Conservation (phyloP, 1,284 basidiomycete species). For the Austroboletus novae-zelandiae region DNA sequence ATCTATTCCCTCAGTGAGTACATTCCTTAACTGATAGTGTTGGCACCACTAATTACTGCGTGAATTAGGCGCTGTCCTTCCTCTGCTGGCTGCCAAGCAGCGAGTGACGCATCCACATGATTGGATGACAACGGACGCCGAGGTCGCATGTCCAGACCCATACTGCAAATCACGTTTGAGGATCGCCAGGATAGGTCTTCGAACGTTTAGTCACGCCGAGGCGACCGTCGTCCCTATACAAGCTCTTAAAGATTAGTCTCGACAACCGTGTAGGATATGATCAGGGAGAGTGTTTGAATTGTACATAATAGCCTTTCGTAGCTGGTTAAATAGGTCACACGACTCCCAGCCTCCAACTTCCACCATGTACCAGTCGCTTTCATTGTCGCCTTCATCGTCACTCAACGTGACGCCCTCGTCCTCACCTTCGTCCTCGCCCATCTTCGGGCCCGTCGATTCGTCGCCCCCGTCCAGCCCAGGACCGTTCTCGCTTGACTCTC, state of each 20-base stretch:
- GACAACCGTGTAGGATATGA: too few species aligned
- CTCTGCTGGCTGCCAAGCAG: slow-evolving; percentile 63
- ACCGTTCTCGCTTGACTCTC: slow-evolving; percentile 19
- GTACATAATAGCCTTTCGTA: too few species aligned
- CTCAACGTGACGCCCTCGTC: slow-evolving; percentile 1
- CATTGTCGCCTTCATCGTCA: slow-evolving; percentile 14
- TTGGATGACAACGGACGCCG: slow-evolving; percentile 66
- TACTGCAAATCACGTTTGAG: slow-evolving; percentile 55
- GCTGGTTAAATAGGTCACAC: slow-evolving; percentile 2
- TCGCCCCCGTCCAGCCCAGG: slow-evolving; percentile 28
- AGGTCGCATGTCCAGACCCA: slow-evolving; percentile 64
- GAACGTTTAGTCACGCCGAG: slow-evolving; percentile 53
- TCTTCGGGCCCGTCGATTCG: slow-evolving; percentile 29
- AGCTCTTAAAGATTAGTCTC: background rate
- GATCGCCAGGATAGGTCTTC: slow-evolving; percentile 47
- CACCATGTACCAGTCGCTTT: background rate
- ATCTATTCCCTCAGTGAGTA: slow-evolving; percentile 59
- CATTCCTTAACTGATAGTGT: too few species aligned
- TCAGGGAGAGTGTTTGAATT: background rate
- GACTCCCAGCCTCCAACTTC: background rate
- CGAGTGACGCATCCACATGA: slow-evolving; percentile 51
- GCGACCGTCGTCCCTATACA: slow-evolving; percentile 48
- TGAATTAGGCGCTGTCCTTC: slow-evolving; percentile 52
- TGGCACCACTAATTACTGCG: too few species aligned
- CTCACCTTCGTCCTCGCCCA: slow-evolving; percentile 30